Base-by-base conservation (phyloP, 2,329 filamentous ascomycete species). In the Fusarium tanahbumbuense region DNA sequence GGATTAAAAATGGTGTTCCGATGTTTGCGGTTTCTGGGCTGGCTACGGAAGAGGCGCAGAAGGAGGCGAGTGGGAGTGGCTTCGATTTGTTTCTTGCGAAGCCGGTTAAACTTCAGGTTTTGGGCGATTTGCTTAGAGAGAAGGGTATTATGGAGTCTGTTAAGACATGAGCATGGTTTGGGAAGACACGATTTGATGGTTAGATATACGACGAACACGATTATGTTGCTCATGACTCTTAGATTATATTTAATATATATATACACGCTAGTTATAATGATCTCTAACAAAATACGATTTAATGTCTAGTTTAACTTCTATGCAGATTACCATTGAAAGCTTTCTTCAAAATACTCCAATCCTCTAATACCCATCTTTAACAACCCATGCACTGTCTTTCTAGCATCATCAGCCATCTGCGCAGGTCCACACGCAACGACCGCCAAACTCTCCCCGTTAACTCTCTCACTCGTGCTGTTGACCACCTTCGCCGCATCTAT, bases 361-460 rank as follows among this genome's bases (percentile, higher is more conserved):
- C 66, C 54, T 10, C 67, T 70, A 11, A 67, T 69, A 0, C 76
- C 75, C 8, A 65, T 64, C 3, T 64, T 67, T 20, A 83, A 61
- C 16, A 76, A 68, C 3, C 75, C 71, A 0, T 79, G 76, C 0
- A 82, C 81, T 0, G 81, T 79, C 47, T 66, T 68, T 44, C 83
- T 73, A 5, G 81, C 76, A 30, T 83, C 81, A 60, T 85, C 83
- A 0, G 81, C 81, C 82, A 85, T 82, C 37, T 72, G 76, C 4
- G 78, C 79, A 13, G 83, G 83, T 1, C 83, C 83, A 59, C 83
- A 85, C 1, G 81, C 81, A 15, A 85, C 76, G 1, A 85, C 76
- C 0, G 83, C 83, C 1, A 84, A 45, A 15, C 75, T 76, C 3
- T 75, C 77, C 0, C 61, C 59, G 0, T 65, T 64, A 0, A 70